Base-by-base conservation (phyloP, 2,329 filamentous ascomycete species). In the Phaeosphaeria sp. region DNA sequence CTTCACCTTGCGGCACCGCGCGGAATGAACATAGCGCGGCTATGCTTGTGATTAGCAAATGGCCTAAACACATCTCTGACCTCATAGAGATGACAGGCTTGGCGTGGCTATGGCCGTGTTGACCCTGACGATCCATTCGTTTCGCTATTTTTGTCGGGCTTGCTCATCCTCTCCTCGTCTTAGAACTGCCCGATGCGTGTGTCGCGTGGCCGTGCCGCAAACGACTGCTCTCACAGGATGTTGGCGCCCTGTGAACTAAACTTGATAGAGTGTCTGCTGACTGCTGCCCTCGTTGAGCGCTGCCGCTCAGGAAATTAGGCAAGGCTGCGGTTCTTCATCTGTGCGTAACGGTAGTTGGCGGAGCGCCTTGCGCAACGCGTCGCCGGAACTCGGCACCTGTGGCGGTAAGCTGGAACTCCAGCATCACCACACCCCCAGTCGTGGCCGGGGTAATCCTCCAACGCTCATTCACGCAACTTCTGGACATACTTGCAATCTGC, bases 21-120 rank as follows among this genome's bases (percentile, higher is more conserved):
- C 48, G 48, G 48, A 50, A 50, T 50, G 48, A 50, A 21, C 30
- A 36, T 13, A 36, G 30, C 30, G 30, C 30, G 30, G 30, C 30
- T 36, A 36, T 36, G 48, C 30, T 40, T 27, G 40, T 51, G 49
- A 27, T 24, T 51, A 36, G 27, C 15, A 50, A 20, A 20, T 6
- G 22, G 15, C 13, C 48, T 20, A 50, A 36, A n/a, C 48, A 25
- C 36, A 30, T 55, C 21, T 24, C 53, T 65, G 65, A 66, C 63
- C 63, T 67, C 59, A 67, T 65, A 39, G 50, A 49, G 36, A 58
- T 44, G 43, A 46, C 30, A 20, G 42, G 30, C 51, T 55, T 54
- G 47, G 55, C 49, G 59, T 66, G 64, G 63, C 65, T 64, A 45
- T 27, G 42, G 6, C 42, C 18, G 9, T 42, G 40, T 44, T 51